Evolutionary conservation across 2,329 filamentous ascomycete species (phyloP), one percentile per base, ranked within the genome.

Genomic region (Cucurbitaria berberidis): DNA sequence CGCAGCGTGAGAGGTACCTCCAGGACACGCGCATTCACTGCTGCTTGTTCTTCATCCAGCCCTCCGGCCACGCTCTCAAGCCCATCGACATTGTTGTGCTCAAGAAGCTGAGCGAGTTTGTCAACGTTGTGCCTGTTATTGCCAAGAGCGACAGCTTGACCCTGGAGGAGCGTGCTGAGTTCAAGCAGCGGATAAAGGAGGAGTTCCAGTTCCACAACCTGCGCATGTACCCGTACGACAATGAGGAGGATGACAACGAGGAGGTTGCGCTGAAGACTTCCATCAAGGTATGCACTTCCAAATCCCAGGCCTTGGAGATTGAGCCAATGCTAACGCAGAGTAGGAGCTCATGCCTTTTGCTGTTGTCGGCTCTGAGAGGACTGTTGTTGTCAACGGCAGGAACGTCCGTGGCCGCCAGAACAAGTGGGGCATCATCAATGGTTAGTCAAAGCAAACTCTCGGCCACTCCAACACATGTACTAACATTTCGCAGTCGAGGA

Each of bases 181-280:
- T 99, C 87, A 99, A 99, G 87, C 91, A 97, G 82, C 74, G 80
- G 77, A 99, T 99, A 84, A 97, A 96, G 89, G 95, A 98, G 84
- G 95, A 99, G 79, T 99, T 99, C 77, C 83, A 90, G 53, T 99
- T 99, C 89, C 95, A 99, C 86, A 98, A 98, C 84, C 86, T 99
- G 74, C 93, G 96, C 85, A 99, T 99, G 95, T 99, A 96, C 84
- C 95, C 95, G 56, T 99, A 99, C 78, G 95, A 99, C 78, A 98
- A 97, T 76, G 95, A 99, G 71, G 95, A 99, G 84, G 89, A 98
- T 68, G 95, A 99, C 74, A 90, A 95, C 62, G 95, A 99, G 83
- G 95, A 99, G 82, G 89, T 91, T 69, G 88, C 88, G 57, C 83
- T 96, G 80, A 98, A 98, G 81, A 87, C 86, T 54, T 90, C 96